Conservation (phyloP, 1,284 basidiomycete genomes). For the Irpex sp. region DNA sequence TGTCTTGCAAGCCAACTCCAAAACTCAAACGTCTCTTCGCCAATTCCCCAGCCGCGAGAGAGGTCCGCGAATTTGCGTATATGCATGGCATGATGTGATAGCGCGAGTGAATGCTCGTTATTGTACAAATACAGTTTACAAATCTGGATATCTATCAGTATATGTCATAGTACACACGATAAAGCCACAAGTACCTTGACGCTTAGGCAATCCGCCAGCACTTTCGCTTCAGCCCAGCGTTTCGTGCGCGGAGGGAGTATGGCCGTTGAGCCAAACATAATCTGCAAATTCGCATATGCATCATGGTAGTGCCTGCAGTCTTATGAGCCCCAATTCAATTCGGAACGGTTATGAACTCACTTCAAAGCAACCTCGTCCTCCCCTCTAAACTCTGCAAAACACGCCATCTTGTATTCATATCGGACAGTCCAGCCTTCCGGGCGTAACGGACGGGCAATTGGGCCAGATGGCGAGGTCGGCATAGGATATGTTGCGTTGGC, state of each 20-base stretch:
- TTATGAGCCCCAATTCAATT: slow-evolving; percentile 5
- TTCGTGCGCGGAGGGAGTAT: slow-evolving; percentile 91
- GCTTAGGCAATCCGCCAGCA: slow-evolving; percentile 88
- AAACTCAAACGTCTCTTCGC: slow-evolving; percentile 95
- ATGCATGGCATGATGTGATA: slow-evolving; percentile 82
- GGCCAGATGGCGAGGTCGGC: slow-evolving; percentile 41
- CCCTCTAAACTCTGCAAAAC: slow-evolving; percentile 91
- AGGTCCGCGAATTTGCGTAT: slow-evolving; percentile 85
- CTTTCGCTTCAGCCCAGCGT: slow-evolving; percentile 97
- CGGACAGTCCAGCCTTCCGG: slow-evolving; percentile 94
- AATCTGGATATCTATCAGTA: slow-evolving; percentile 46
- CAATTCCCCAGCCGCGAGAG: slow-evolving; percentile 92
- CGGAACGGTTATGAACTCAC: slow-evolving; percentile 37
- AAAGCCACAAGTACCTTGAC: slow-evolving; percentile 58
- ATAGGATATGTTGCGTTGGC: slow-evolving; percentile 41
- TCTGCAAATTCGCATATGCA: slow-evolving; percentile 75
- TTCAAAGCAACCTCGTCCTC: slow-evolving; percentile 89
- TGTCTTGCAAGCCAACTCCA: slow-evolving; percentile 97
- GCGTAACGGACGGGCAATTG: slow-evolving; percentile 56
- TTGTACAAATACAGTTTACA: slow-evolving; percentile 88
- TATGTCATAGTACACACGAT: neutral
- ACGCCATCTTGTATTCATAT: slow-evolving; percentile 95
- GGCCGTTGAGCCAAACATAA: slow-evolving; percentile 85
- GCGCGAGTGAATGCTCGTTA: slow-evolving; percentile 72
- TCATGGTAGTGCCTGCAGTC: slow-evolving; percentile 82